Evolutionary conservation across 257 asterid genomes (phyloP).

Genomic region (Solanum pennellii): DNA sequence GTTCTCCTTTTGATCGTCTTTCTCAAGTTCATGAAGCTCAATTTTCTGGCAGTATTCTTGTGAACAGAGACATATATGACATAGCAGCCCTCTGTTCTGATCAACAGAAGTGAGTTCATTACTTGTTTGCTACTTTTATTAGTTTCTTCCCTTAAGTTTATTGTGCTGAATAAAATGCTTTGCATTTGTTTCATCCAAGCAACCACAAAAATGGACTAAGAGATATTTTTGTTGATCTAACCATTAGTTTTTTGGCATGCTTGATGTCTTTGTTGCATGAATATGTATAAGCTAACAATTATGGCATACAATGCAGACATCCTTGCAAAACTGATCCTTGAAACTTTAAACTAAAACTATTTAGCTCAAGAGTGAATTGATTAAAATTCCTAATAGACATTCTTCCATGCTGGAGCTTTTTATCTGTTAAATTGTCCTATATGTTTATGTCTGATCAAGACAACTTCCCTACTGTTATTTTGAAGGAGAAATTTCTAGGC

Average conservation of each 20-base stretch:
- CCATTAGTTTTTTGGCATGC: not conserved
- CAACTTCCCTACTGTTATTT: not conserved
- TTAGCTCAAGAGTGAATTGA: not conserved
- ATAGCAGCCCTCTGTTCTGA: constrained; percentile 66
- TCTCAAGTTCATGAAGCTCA: not conserved
- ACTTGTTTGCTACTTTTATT: not conserved
- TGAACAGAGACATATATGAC: constrained; percentile 51
- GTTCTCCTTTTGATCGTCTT: not conserved
- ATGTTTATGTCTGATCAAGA: not conserved
- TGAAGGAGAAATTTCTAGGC: not conserved
- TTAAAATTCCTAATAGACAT: not conserved
- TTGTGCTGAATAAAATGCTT: not conserved
- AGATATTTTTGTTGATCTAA: not conserved
- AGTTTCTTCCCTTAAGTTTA: not conserved
- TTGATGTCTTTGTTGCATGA: not conserved
- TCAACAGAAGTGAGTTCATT: constrained; percentile 36
- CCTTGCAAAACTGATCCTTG: not conserved
- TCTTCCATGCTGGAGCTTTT: not conserved
- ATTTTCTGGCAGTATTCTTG: constrained; percentile 57
- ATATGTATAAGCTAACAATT: not conserved
- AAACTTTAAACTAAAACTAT: not conserved
- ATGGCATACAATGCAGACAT: not conserved
- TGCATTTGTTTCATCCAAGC: not conserved
- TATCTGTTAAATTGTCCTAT: not conserved
- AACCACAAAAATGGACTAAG: not conserved